Conservation (phyloP, 768 basidiomycete genomes). For the Russula sp. region DNA sequence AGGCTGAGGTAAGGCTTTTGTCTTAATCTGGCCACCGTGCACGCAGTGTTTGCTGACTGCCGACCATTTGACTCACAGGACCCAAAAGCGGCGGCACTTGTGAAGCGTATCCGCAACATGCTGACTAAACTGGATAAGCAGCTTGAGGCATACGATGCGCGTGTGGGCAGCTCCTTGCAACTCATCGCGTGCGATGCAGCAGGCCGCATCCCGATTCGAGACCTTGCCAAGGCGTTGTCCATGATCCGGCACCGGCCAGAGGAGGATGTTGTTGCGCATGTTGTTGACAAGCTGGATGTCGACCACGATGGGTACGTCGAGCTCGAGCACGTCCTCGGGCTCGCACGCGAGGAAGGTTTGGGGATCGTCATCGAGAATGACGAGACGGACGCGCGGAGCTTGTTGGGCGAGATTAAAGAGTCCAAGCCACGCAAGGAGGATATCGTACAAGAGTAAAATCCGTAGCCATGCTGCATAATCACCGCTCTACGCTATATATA, state of each 20-base stretch:
- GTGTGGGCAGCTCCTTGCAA: slow-evolving; percentile 78
- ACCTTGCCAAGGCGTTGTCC: slow-evolving; percentile 83
- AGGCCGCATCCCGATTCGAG: slow-evolving; percentile 83
- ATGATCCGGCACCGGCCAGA: slow-evolving; percentile 94
- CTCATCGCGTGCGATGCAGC: slow-evolving; percentile 81
- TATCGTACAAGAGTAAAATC: slow-evolving; percentile 64
- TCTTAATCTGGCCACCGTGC: neutral
- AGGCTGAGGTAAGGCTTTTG: slow-evolving; percentile 45
- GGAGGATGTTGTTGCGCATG: slow-evolving; percentile 78
- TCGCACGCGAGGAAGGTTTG: slow-evolving; percentile 83
- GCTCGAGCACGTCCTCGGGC: slow-evolving; percentile 86
- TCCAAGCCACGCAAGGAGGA: slow-evolving; percentile 87
- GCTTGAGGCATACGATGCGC: slow-evolving; percentile 84
- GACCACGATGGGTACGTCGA: slow-evolving; percentile 96
- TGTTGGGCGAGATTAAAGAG: slow-evolving; percentile 76
- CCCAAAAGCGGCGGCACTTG: slow-evolving; percentile 78
- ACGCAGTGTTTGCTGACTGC: slow-evolving; percentile 15
- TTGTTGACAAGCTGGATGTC: slow-evolving; percentile 90
- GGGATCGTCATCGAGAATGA: slow-evolving; percentile 79
- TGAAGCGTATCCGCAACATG: slow-evolving; percentile 94
- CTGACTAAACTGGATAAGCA: slow-evolving; percentile 92
- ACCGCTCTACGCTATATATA: slow-evolving; percentile 7
- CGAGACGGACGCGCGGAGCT: slow-evolving; percentile 73
- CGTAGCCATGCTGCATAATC: slow-evolving; percentile 16
- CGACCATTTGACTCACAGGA: slow-evolving; percentile 39